Evolutionary conservation across 192 early-diverging fungal genomes (phyloP).

Genomic region (Coemansia sp.): DNA sequence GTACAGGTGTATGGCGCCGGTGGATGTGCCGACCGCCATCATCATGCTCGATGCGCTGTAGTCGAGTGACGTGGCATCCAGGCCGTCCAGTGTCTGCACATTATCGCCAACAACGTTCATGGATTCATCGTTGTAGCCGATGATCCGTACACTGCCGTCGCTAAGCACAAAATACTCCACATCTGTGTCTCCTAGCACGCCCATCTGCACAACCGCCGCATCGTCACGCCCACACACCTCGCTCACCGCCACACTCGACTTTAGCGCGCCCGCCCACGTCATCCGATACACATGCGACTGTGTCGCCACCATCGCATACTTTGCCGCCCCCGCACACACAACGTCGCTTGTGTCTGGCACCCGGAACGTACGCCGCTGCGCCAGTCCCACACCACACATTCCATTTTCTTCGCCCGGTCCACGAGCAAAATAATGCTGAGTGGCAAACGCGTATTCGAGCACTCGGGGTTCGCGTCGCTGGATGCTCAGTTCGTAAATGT

Average conservation of each 20-base stretch:
- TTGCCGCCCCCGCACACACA: constrained; percentile 25
- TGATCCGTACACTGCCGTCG: neutral
- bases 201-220: neutral
- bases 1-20: constrained; percentile 30
- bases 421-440: constrained; percentile 46
- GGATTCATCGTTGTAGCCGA: no score
- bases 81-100: neutral
- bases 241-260: constrained; percentile 12
- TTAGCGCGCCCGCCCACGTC: constrained; percentile 25
- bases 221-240: constrained; percentile 14
- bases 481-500: constrained; percentile 40
- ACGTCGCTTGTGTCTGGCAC: constrained; percentile 21
- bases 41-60: constrained; percentile 25
- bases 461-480: constrained; percentile 15
- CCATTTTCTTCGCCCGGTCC: constrained; percentile 50
- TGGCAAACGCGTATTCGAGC: constrained; percentile 39
- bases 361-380: constrained; percentile 34
- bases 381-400: constrained; percentile 23
- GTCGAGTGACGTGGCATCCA: constrained; percentile 17
- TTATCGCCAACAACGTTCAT: neutral
- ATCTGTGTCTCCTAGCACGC: neutral
- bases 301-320: constrained; percentile 24
- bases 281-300: constrained; percentile 26
- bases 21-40: constrained; percentile 26
- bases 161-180: neutral